A percentile compares a stretch with the other conserved stretches of the same genome.
Evolutionary conservation across 106 monocot species (phyloP).

Genomic region (Ottelia alismoides): DNA sequence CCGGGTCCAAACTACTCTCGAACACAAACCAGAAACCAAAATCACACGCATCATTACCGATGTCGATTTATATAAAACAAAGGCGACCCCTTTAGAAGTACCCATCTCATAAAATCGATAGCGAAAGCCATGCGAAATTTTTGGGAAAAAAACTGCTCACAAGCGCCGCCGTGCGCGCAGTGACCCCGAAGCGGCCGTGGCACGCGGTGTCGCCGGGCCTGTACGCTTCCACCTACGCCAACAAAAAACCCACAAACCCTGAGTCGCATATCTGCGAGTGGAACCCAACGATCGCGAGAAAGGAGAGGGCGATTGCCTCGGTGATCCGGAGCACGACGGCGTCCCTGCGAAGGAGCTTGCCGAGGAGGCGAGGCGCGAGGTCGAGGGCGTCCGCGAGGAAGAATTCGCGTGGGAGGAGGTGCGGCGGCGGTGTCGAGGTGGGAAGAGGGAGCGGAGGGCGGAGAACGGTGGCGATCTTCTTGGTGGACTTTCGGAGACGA

Average conservation of each 20-base stretch:
- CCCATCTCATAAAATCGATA: too few species aligned
- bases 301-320: constrained; percentile 1
- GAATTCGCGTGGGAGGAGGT: constrained; percentile 17
- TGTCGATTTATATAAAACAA: too few species aligned
- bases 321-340: constrained; percentile 25
- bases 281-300: too few species aligned
- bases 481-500: too few species aligned
- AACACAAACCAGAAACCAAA: too few species aligned
- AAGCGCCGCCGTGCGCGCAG: constrained; percentile 19
- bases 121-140: too few species aligned
- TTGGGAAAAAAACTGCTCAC: too few species aligned
- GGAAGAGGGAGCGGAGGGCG: too few species aligned
- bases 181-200: constrained; percentile 21
- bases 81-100: too few species aligned
- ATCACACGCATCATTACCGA: too few species aligned
- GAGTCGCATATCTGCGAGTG: not conserved
- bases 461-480: too few species aligned
- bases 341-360: constrained; percentile 21
- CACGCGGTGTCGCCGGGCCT: constrained; percentile 19
- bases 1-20: constrained; percentile 71
- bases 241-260: not conserved
- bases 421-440: not conserved
- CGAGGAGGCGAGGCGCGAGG: constrained; percentile 26
- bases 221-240: constrained; percentile 30
- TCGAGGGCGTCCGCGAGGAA: constrained; percentile 18